Base-by-base conservation (phyloP, 257 asterid species). In the Nicotiana knightiana region DNA sequence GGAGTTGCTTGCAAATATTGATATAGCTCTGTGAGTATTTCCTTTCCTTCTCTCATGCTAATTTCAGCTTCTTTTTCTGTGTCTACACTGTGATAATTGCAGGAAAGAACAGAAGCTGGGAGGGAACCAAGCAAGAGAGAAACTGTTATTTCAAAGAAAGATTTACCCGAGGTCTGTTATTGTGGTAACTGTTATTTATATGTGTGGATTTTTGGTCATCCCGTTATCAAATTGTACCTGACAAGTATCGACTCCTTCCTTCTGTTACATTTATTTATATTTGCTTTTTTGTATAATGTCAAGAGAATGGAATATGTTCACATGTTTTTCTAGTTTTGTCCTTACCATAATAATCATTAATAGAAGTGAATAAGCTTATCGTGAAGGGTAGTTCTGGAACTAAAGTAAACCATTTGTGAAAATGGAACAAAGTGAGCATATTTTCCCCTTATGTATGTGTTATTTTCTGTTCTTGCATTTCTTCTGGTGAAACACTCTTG, bases 101-200 rank as follows among this genome's bases (percentile, higher is more conserved):
- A 96, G 99, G 93, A 55, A 63, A 87, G 79, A 84, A 79, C 82
- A 46, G 84, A 86, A 71, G 82, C 68, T 61, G 51, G 33, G 84
- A 79, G 84, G 87, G 90, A 87, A 57, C 78, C 87, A 39, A 86
- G 77, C 82, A 87, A 85, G 84, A 88, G 83, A 84, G 89, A 83
- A 81, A 81, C 68, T 75, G 77, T 86, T 73, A 79, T 86, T 81
- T 79, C 88, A 17, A 90, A 89, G 85, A 77, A 80, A 83, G 92
- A 89, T 86, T n/a, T 89, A 71, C 94, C 94, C 2, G 88, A 93
- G 98, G 99, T 96, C 32, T 48, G 79, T 83, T 85, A 17, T 70
- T 39, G 51, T 83, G 54, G 63, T 73, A 65, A 66, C 67, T 80
- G 6, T 62, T 55, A 30, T 81, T 75, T 70, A 9, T 68, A 10